These are phyloP conservation scores for Scutellaria galericulata DNA, from an alignment of 257 asterid genomes.

Conservation along the genomic window DNA sequence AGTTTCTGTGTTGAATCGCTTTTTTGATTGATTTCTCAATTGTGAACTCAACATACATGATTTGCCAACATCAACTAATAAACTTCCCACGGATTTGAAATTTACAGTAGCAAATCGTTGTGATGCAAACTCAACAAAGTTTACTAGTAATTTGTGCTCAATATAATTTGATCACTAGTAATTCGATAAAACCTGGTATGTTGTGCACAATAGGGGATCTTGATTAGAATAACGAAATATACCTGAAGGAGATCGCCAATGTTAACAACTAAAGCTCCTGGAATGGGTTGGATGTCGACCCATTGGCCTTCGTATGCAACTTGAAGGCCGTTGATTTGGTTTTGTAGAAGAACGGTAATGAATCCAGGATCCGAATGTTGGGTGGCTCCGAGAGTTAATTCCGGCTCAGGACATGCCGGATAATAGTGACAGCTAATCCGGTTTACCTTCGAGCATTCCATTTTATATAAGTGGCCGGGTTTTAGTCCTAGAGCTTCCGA, in stretches of 20 bases:
- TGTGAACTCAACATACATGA: too few relatives aligned
- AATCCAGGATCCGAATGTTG: conserved; percentile 46
- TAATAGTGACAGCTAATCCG: conserved; percentile 38
- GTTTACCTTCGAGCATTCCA: conserved; percentile 42
- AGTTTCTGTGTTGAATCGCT: too few relatives aligned
- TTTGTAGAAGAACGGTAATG: conserved; percentile 45
- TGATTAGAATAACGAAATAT: neutral
- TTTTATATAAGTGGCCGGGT: conserved; percentile 28
- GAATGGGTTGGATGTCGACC: conserved; percentile 40
- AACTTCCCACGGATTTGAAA: too few relatives aligned
- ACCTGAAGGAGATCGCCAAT: conserved; percentile 49
- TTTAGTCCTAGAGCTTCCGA: conserved; percentile 36
- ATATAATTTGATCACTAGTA: too few relatives aligned
- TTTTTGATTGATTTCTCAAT: too few relatives aligned
- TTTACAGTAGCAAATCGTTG: too few relatives aligned
- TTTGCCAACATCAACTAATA: too few relatives aligned
- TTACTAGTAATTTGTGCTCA: too few relatives aligned
- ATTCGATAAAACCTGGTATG: too few relatives aligned
- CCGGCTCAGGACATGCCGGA: conserved; percentile 54
- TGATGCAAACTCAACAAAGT: too few relatives aligned
- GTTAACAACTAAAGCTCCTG: conserved; percentile 41
- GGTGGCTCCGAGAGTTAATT: conserved; percentile 39
- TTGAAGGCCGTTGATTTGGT: conserved; percentile 43
- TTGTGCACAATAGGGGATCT: too few relatives aligned
- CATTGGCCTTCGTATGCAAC: conserved; percentile 39